These are phyloP conservation scores for Coniochaeta prunicola DNA, from an alignment of 2,329 filamentous ascomycete genomes.

Conservation along the genomic window DNA sequence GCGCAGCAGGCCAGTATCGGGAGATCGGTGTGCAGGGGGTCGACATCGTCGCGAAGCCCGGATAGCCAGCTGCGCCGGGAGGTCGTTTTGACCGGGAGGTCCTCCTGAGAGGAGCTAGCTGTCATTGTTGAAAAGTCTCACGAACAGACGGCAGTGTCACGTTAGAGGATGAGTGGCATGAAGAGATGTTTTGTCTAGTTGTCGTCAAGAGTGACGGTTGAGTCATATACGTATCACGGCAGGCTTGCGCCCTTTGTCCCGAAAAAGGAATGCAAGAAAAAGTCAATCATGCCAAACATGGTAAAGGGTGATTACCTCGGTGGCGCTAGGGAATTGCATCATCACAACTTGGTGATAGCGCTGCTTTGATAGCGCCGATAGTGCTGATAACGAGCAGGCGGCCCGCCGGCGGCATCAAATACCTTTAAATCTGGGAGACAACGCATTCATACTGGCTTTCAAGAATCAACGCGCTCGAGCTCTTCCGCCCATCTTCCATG, in stretches of 20 bases:
- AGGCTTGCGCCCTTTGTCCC: neutral
- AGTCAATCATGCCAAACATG: neutral
- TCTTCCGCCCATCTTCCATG: too few species aligned
- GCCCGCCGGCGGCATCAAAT: too few species aligned
- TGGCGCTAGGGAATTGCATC: neutral
- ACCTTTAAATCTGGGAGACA: too few species aligned
- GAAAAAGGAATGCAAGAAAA: neutral
- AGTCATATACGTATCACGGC: neutral
- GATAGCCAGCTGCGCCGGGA: conserved; percentile 2
- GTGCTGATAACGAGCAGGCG: too few species aligned
- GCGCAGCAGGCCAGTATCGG: conserved; percentile 31
- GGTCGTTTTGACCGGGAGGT: neutral
- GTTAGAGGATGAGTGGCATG: too few species aligned
- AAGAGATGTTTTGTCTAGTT: neutral
- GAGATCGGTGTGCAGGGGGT: conserved; percentile 19
- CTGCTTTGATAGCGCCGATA: too few species aligned
- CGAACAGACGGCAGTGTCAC: neutral
- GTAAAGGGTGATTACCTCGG: neutral
- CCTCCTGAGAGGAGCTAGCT: neutral
- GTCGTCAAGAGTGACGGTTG: neutral
- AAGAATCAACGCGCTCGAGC: too few species aligned
- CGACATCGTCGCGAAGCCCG: conserved; percentile 12
- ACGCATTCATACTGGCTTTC: too few species aligned
- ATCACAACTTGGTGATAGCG: neutral
- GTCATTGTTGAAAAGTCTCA: neutral